These are phyloP conservation scores for Pleurotus pulmonarius DNA, from an alignment of 768 basidiomycete genomes.

Conservation along the genomic window DNA sequence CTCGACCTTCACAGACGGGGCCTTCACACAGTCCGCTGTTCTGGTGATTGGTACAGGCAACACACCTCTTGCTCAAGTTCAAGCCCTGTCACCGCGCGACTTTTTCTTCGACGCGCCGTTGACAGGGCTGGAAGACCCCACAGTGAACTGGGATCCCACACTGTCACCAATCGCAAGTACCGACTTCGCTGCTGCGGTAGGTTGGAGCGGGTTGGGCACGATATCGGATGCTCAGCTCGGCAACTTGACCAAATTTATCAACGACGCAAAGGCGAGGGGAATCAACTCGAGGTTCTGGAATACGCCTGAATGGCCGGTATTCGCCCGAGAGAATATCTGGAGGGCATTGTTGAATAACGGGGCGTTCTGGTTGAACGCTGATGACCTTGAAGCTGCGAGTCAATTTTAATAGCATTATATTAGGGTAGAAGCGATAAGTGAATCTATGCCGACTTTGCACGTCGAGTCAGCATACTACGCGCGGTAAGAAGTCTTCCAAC, in stretches of 20 bases:
- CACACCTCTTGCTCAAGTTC: slow-evolving; percentile 42
- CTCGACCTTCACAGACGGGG: slow-evolving; percentile 41
- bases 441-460: slow-evolving; percentile 20
- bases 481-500: slow-evolving; percentile 21
- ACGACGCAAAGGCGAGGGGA: slow-evolving; percentile 38
- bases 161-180: slow-evolving; percentile 49
- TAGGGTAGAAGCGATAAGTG: slow-evolving; percentile 6
- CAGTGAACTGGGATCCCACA: slow-evolving; percentile 35
- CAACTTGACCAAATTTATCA: slow-evolving; percentile 35
- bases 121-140: slow-evolving; percentile 30
- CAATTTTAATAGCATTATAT: slow-evolving; percentile 20
- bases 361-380: slow-evolving; percentile 50
- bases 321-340: slow-evolving; percentile 42
- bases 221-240: slow-evolving; percentile 36
- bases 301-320: slow-evolving; percentile 45
- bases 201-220: slow-evolving; percentile 42
- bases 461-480: slow-evolving; percentile 28
- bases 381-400: slow-evolving; percentile 42
- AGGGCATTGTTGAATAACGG: slow-evolving; percentile 35
- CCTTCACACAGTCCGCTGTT: slow-evolving; percentile 29
- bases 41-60: slow-evolving; percentile 50
- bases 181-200: slow-evolving; percentile 39
- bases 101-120: slow-evolving; percentile 53
- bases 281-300: slow-evolving; percentile 51
- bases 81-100: slow-evolving; percentile 40